Conservation (phyloP, 495 filamentous ascomycete species). For the Astrocystis sublimbata region DNA sequence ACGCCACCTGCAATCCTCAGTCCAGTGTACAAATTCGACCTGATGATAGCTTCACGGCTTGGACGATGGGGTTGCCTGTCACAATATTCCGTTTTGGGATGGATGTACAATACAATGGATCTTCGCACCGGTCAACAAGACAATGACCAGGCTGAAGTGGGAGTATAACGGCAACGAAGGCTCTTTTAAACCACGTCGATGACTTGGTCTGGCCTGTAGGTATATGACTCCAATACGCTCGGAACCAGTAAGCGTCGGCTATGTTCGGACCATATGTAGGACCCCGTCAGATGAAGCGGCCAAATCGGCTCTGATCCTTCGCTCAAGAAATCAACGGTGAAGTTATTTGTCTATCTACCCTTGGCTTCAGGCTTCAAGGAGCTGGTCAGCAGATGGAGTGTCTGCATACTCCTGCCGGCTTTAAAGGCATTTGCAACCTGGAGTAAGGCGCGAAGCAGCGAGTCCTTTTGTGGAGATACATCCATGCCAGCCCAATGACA, state of each 20-base stretch:
- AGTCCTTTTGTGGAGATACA: background rate
- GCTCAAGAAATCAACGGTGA: too few relatives aligned
- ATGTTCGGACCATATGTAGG: background rate
- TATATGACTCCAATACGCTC: background rate
- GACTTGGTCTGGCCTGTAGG: background rate
- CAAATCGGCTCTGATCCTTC: too few relatives aligned
- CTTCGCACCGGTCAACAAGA: background rate
- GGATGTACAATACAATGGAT: slow-evolving; percentile 8
- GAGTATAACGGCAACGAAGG: background rate
- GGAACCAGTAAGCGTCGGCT: background rate
- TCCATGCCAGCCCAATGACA: background rate
- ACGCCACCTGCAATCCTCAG: background rate
- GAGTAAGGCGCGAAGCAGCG: background rate
- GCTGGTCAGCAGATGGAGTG: too few relatives aligned
- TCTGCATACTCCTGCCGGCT: background rate
- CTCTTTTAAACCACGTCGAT: background rate
- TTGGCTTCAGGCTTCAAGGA: too few relatives aligned
- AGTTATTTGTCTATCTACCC: too few relatives aligned
- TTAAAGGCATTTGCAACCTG: too few relatives aligned
- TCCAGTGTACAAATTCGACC: too few relatives aligned
- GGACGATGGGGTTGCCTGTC: background rate
- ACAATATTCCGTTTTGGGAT: background rate
- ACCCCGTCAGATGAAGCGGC: too few relatives aligned
- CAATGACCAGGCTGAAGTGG: background rate
- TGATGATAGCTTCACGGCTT: background rate